Conservation (phyloP, 768 basidiomycete species). For the Porphyrellus cyaneotinctus region DNA sequence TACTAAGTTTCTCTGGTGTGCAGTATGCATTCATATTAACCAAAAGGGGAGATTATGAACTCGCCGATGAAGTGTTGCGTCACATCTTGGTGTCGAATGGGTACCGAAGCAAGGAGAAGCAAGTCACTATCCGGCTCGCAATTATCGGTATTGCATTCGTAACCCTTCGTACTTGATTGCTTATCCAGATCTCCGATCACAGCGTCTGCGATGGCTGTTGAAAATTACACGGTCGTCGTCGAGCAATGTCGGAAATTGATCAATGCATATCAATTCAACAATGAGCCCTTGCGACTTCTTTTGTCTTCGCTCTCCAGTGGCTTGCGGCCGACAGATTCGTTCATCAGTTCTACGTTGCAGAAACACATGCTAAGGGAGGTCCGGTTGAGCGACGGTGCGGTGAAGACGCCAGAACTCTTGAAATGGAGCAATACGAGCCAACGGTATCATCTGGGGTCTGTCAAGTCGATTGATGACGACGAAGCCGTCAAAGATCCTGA, state of each 20-base stretch:
- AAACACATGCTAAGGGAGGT: constrained; percentile 84
- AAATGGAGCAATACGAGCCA: constrained; percentile 60
- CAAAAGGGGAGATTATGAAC: constrained; percentile 54
- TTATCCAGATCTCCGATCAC: constrained; percentile 1
- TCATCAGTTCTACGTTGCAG: constrained; percentile 74
- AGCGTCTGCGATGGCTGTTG: constrained; percentile 72
- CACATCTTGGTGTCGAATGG: constrained; percentile 74
- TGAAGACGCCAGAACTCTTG: constrained; percentile 55
- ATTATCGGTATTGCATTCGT: constrained; percentile 55
- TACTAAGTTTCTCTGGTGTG: constrained; percentile 1
- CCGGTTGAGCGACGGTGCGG: constrained; percentile 60
- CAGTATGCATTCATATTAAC: constrained; percentile 78
- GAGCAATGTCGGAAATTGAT: constrained; percentile 77
- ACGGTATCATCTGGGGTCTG: constrained; percentile 47
- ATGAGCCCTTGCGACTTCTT: constrained; percentile 78
- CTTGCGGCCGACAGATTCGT: constrained; percentile 63
- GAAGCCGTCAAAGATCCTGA: constrained; percentile 15
- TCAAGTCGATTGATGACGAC: constrained; percentile 19
- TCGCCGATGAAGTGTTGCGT: constrained; percentile 70
- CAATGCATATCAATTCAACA: constrained; percentile 76
- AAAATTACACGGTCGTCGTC: constrained; percentile 55
- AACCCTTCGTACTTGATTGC: not conserved
- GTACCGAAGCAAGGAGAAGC: constrained; percentile 56
- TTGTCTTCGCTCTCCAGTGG: constrained; percentile 71
- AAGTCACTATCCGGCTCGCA: constrained; percentile 71